These are phyloP conservation scores for Arabidopsis suecica DNA, from an alignment of 345 rosid species.

Conservation along the genomic window DNA sequence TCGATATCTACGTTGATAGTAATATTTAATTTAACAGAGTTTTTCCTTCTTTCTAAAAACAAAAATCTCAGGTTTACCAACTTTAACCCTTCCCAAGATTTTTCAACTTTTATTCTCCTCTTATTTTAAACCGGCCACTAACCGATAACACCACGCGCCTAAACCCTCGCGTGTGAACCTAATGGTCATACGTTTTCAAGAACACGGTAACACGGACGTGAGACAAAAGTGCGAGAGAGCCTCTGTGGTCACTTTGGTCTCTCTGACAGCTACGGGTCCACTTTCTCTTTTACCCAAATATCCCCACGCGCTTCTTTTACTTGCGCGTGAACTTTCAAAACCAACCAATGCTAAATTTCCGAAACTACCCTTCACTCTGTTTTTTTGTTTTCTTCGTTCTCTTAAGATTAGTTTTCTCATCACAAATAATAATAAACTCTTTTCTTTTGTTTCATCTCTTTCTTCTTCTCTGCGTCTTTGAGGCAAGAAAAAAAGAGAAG, in stretches of 20 bases:
- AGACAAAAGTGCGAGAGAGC: conserved; percentile 54
- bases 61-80: conserved; percentile 26
- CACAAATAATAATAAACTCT: conserved; percentile 5
- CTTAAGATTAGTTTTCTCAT: conserved; percentile 21
- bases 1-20: conserved; percentile 31
- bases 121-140: conserved; percentile 19
- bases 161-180: conserved; percentile 15
- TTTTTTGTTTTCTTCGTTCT: conserved; percentile 3
- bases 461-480: conserved; percentile 14
- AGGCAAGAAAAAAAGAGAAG: conserved; percentile 1
- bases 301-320: conserved; percentile 50
- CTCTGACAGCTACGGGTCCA: conserved; percentile 54
- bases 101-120: conserved; percentile 27
- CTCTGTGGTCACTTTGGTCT: conserved; percentile 50
- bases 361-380: conserved; percentile 26
- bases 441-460: conserved; percentile 39
- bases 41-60: conserved; percentile 9
- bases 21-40: conserved; percentile 8
- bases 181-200: conserved; percentile 4
- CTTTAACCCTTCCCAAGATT: conserved; percentile 44
- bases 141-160: conserved; percentile 24
- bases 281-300: conserved; percentile 35
- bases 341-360: background rate
- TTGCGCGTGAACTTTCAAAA: conserved; percentile 40
- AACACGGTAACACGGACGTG: conserved; percentile 29